Evolutionary conservation across 2,329 filamentous ascomycete genomes (phyloP), one percentile per base, ranked within the genome.

Genomic region (Leptographium procerum): DNA sequence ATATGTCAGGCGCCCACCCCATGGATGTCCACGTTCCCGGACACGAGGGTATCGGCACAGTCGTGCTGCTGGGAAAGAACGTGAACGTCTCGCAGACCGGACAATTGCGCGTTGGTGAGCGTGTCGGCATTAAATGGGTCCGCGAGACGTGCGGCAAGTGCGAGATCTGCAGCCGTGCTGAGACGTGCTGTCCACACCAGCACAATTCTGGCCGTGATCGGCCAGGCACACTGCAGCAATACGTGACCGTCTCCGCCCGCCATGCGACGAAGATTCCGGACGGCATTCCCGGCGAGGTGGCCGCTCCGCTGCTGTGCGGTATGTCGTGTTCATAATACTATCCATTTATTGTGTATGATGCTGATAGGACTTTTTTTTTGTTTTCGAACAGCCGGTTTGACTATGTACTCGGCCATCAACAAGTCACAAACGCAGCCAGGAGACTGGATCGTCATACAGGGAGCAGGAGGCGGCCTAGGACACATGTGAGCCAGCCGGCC

Each of bases 121-220:
- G 57, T 2, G 60, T 61, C n/a, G 60, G 60, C 34, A 52, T 61
- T 29, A 57, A 59, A 29, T 59, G 60, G 60, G 54, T 61, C 24
- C 51, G 54, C 16, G 54, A 57, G 26, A 59, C 57, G 2, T 61
- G 60, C 55, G 31, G 31, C 9, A 2, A 19, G 2, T 61, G 60
- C 33, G 57, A 57, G 26, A 34, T 59, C n/a, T 61, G 60, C 34
- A 47, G n/a, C 8, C 60, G 60, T 19, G 60, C 59, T 54, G 48
- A 22, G 11, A 57, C 56, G 1, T 22, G 29, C 13, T 61, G 60
- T 33, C 57, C 57, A 14, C 19, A 57, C 19, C 60, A 61, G 57
- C 60, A 59, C 51, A 61, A 61, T 51, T 51, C 57, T 7, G 60
- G 60, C 43, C 47, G 57, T 4, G 60, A 61, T 50, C n/a, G 55